Base-by-base conservation (phyloP, 352 stramenopile genomes). In the Paralagenidium karlingii region DNA sequence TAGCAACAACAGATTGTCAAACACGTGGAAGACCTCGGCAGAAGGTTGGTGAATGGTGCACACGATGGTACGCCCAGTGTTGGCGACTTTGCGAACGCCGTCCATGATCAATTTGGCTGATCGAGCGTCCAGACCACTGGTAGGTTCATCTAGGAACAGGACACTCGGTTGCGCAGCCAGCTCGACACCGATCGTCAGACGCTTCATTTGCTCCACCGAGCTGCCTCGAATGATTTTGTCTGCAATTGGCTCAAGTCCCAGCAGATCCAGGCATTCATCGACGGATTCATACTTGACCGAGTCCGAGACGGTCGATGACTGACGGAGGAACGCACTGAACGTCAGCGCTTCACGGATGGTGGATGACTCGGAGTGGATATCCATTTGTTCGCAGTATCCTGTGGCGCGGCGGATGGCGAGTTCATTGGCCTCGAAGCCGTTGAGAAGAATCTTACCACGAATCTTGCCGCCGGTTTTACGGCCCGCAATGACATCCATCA, bases 41-140 rank as follows among this genome's bases (percentile, higher is more conserved):
- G 62, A 75, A n/a, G 87, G 87, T 53, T 97, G 87, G 49, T 97
- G 87, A 51, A 97, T 97, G 5, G 83, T 96, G 39, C 88, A 94
- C 60, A 90, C 68, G 31, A 94, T 74, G 12, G 80, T 94, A n/a
- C 77, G 63, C 1, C 79, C 84, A 10, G 60, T 58, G 45, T 79
- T 53, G 2, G 79, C 68, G 15, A 82, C 55, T 16, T 64, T 65
- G 7, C 64, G 57, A 19, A 84, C 51, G 7, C 60, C 62, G 27
- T 67, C 43, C 62, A 82, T 82, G 12, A 82, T 56, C 54, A 46
- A 68, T 53, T 55, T 91, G 40, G 33, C 83, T 60, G 47, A 58
- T 36, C 40, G 55, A 30, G 73, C 58, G 53, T 96, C 83, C 24
- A 96, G 43, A 11, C 66, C 62, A 24, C 56, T 71, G 11, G 60